phyloP scores from a whole-genome alignment of 768 basidiomycete species.

The Rhizopogon vulgaris region DNA sequence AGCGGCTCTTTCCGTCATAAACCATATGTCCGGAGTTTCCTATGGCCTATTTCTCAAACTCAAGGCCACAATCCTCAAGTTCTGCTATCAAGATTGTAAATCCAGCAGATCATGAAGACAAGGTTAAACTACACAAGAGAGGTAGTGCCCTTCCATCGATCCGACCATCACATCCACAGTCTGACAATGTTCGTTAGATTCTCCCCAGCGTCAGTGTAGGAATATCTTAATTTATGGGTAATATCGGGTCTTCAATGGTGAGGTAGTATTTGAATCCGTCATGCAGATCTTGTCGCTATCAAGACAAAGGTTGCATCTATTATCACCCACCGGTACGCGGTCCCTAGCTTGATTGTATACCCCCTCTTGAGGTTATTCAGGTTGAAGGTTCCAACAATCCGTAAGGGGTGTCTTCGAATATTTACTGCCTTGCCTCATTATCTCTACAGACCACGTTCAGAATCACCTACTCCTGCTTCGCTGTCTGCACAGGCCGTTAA shows the following conservation, averaged over 20 bases:
- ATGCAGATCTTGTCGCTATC: constrained; percentile 71
- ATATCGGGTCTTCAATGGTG: constrained; percentile 1
- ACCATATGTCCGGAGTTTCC: constrained; percentile 3
- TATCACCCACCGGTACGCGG: constrained; percentile 64
- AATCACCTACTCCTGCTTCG: constrained; percentile 36
- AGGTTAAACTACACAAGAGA: constrained; percentile 43
- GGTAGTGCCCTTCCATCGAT: constrained; percentile 33
- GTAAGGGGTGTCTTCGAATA: constrained; percentile 16
- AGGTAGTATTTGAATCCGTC: not conserved
- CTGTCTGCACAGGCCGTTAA: constrained; percentile 66
- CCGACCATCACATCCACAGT: constrained; percentile 6
- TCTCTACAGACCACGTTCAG: constrained; percentile 30
- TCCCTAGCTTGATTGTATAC: not conserved
- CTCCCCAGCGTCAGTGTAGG: constrained; percentile 75
- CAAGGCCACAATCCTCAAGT: constrained; percentile 51
- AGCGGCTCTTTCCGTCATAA: not conserved
- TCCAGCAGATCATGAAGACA: constrained; percentile 41
- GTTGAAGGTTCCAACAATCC: constrained; percentile 14
- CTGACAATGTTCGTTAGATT: constrained; percentile 36
- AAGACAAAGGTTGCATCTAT: constrained; percentile 83
- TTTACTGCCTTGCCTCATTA: not conserved
- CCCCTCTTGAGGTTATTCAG: constrained; percentile 6
- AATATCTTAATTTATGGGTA: constrained; percentile 93
- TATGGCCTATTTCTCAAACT: constrained; percentile 69
- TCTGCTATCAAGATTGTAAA: constrained; percentile 69